phyloP scores from a whole-genome alignment of 2,329 filamentous ascomycete genomes.

The Sarocladiaceae sp. region DNA sequence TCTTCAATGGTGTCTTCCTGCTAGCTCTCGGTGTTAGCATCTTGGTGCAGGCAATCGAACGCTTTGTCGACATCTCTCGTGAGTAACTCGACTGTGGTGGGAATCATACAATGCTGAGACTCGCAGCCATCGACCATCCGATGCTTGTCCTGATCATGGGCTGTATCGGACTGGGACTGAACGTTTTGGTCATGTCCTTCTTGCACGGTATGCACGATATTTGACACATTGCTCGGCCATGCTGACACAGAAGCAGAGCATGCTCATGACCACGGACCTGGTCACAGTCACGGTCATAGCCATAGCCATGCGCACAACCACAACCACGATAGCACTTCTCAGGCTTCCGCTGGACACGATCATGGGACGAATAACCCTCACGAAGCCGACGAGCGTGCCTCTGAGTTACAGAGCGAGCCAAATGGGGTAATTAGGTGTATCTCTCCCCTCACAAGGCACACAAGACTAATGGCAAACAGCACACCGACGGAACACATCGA shows the following conservation, averaged over 20 bases:
- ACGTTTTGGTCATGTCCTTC: slow-evolving; percentile 62
- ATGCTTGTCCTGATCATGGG: slow-evolving; percentile 66
- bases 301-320: slow-evolving; percentile 18
- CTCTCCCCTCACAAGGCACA: no score
- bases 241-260: not conserved
- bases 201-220: slow-evolving; percentile 51
- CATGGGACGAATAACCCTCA: not conserved
- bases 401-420: not conserved
- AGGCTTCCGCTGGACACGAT: not conserved
- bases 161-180: slow-evolving; percentile 60
- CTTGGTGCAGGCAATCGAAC: slow-evolving; percentile 67
- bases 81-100: slow-evolving; percentile 17
- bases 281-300: slow-evolving; percentile 19
- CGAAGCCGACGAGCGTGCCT: not conserved
- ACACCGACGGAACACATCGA: slow-evolving; percentile 28
- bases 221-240: slow-evolving; percentile 6
- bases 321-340: slow-evolving; percentile 1
- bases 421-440: not conserved
- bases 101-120: not conserved
- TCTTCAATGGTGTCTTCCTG: slow-evolving; percentile 77
- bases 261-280: slow-evolving; percentile 34
- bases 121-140: slow-evolving; percentile 57
- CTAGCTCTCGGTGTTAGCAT: slow-evolving; percentile 69
- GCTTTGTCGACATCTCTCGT: slow-evolving; percentile 58
- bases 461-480: slow-evolving; percentile 10